Evolutionary conservation across 768 basidiomycete genomes (phyloP).

Genomic region (Tricholoma matsutake): DNA sequence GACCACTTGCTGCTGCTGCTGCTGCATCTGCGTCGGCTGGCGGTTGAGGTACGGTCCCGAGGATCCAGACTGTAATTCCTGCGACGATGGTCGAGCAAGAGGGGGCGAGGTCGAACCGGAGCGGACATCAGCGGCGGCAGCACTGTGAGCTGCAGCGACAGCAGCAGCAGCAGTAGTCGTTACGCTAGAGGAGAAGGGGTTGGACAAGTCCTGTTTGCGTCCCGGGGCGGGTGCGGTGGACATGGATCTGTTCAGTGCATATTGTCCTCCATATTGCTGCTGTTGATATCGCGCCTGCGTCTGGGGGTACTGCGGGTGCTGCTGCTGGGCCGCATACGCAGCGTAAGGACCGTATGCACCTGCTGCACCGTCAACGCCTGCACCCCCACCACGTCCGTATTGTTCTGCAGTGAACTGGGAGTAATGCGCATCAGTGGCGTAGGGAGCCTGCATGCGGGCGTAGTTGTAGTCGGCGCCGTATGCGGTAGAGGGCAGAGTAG

Average conservation of each 20-base stretch:
- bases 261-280: slow-evolving; percentile 2
- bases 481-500: slow-evolving; percentile 14
- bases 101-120: neutral
- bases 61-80: neutral
- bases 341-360: slow-evolving; percentile 11
- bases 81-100: neutral
- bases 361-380: slow-evolving; percentile 10
- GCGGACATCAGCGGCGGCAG: slow-evolving; percentile 4
- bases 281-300: slow-evolving; percentile 9
- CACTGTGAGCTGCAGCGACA: slow-evolving; percentile 8
- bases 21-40: slow-evolving; percentile 10
- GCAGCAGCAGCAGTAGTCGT: slow-evolving; percentile 7
- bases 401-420: slow-evolving; percentile 14
- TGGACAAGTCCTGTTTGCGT: neutral
- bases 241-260: slow-evolving; percentile 1
- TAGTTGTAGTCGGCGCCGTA: slow-evolving; percentile 13
- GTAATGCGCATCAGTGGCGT: neutral
- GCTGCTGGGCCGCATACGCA: slow-evolving; percentile 8
- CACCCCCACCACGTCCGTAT: slow-evolving; percentile 4
- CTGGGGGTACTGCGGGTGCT: slow-evolving; percentile 14
- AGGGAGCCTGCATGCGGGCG: slow-evolving; percentile 12
- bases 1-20: slow-evolving; percentile 8
- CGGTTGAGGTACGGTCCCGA: slow-evolving; percentile 11
- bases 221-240: slow-evolving; percentile 2
- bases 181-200: slow-evolving; percentile 7